phyloP scores from a whole-genome alignment of 257 asterid species.

The Jacaranda copaia region DNA sequence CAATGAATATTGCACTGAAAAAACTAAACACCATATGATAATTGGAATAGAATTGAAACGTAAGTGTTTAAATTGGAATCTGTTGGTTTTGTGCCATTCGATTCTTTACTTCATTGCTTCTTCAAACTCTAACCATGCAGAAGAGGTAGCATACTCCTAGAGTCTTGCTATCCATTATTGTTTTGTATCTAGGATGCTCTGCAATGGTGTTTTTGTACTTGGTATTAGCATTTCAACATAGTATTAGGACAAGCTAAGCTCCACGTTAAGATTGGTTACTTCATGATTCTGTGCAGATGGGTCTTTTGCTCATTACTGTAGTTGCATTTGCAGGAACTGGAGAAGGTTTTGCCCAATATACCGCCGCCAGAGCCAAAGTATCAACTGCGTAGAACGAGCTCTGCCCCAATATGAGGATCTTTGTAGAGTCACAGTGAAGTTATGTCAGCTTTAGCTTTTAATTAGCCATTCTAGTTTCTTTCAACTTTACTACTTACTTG shows the following conservation, averaged over 20 bases:
- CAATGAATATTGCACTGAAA: constrained; percentile 2
- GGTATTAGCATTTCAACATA: too few species aligned
- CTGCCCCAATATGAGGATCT: constrained; percentile 52
- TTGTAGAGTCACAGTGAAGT: constrained; percentile 25
- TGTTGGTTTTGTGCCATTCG: not conserved
- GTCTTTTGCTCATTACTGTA: not conserved
- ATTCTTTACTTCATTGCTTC: not conserved
- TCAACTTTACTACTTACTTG: constrained; percentile 15
- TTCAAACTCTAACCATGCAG: not conserved
- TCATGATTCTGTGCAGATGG: too few species aligned
- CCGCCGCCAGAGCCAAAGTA: constrained; percentile 57
- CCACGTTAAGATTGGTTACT: too few species aligned
- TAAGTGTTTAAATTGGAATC: not conserved
- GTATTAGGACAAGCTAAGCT: too few species aligned
- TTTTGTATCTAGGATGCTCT: not conserved
- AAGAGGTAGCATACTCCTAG: not conserved
- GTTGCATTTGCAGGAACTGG: constrained; percentile 52
- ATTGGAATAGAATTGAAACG: not conserved
- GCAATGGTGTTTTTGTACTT: not conserved
- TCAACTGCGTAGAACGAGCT: constrained; percentile 61
- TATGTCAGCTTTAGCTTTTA: constrained; percentile 3
- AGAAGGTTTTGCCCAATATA: constrained; percentile 44
- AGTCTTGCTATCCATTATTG: not conserved
- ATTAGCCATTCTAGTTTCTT: constrained; percentile 31
- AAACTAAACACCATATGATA: not conserved